Conservation (phyloP, 352 stramenopile species). For the Pythium aristosporum region DNA sequence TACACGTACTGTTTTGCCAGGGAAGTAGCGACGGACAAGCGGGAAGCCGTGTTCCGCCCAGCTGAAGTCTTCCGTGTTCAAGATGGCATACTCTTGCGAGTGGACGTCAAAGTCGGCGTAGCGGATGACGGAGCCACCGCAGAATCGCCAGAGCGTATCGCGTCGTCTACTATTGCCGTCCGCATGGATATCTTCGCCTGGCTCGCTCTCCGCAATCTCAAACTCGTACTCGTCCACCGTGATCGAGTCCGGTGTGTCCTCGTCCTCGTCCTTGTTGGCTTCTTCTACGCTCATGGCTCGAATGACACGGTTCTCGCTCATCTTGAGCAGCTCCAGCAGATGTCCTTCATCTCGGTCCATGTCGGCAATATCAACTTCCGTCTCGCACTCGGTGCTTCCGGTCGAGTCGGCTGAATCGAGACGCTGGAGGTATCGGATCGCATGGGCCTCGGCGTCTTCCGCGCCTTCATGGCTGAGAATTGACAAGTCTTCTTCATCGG, state of each 20-base stretch:
- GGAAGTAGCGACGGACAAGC: constrained; percentile 83
- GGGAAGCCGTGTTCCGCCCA: constrained; percentile 90
- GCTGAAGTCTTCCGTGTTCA: constrained; percentile 88
- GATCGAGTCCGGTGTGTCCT: constrained; percentile 4
- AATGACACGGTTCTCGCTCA: constrained; percentile 31
- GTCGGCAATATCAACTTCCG: constrained; percentile 59
- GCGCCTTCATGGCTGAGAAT: constrained; percentile 61
- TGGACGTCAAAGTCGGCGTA: constrained; percentile 88
- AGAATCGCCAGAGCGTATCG: constrained; percentile 83
- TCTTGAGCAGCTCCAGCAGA: constrained; percentile 65
- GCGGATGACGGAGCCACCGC: constrained; percentile 71
- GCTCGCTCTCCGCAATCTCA: constrained; percentile 56
- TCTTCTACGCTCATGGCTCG: constrained; percentile 43
- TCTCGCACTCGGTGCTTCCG: constrained; percentile 48
- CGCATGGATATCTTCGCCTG: constrained; percentile 41
- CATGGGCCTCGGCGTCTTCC: constrained; percentile 32
- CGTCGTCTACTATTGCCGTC: constrained; percentile 32
- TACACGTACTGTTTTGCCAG: constrained; percentile 48
- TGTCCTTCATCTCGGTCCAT: constrained; percentile 79
- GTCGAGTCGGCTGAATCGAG: constrained; percentile 15
- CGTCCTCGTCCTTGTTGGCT: constrained; percentile 22
- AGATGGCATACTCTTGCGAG: constrained; percentile 73
- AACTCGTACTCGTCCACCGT: constrained; percentile 29
- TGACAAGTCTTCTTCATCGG: constrained; percentile 73
- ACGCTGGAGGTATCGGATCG: constrained; percentile 25